Conservation (phyloP, 2,329 filamentous ascomycete genomes). For the Dactylonectria estremocensis region DNA sequence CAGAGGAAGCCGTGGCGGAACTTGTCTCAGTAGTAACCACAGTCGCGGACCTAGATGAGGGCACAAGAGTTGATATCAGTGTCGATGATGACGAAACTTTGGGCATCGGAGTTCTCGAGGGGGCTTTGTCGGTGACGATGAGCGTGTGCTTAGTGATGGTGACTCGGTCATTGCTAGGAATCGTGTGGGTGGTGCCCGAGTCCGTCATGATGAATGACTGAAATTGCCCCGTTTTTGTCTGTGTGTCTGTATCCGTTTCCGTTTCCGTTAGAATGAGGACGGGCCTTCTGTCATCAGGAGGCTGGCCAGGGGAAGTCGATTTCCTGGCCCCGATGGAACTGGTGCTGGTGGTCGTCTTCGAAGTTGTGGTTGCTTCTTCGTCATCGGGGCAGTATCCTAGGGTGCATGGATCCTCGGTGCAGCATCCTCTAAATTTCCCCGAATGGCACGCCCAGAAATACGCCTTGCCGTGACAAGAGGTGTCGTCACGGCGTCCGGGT, state of each 20-base stretch:
- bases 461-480: conserved; percentile 49
- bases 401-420: conserved; percentile 60
- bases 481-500: conserved; percentile 21
- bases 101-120: conserved; percentile 32
- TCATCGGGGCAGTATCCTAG: conserved; percentile 50
- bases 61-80: conserved; percentile 10
- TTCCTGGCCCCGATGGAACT: conserved; percentile 17
- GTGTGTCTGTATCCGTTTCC: conserved; percentile 20
- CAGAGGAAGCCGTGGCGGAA: conserved; percentile 4
- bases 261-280: neutral
- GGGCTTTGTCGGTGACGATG: conserved; percentile 47
- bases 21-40: conserved; percentile 29
- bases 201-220: conserved; percentile 51
- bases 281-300: conserved; percentile 5
- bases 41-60: conserved; percentile 29
- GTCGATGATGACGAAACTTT: conserved; percentile 22
- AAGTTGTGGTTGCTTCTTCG: neutral
- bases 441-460: conserved; percentile 57
- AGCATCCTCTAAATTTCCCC: conserved; percentile 62
- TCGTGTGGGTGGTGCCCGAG: conserved; percentile 55
- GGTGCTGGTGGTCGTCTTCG: conserved; percentile 1
- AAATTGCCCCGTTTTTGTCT: conserved; percentile 7
- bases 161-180: conserved; percentile 53
- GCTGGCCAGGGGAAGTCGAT: conserved; percentile 3
- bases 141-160: conserved; percentile 56